phyloP scores from a whole-genome alignment of 495 filamentous ascomycete species.

The Penicillium desertorum region DNA sequence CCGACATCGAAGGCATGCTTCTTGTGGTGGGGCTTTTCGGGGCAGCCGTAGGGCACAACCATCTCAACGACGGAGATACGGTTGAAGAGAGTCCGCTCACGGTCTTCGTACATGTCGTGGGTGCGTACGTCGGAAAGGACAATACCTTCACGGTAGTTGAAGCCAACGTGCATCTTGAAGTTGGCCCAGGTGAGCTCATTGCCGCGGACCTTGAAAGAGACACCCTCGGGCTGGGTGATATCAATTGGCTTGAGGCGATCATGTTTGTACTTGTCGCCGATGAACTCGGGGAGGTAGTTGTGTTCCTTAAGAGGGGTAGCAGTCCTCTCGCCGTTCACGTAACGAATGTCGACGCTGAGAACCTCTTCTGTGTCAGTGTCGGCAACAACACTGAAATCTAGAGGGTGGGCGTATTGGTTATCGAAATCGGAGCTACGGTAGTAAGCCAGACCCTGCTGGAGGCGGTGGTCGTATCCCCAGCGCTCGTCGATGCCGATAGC shows the following conservation, averaged over 20 bases:
- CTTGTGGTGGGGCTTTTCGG: slow-evolving; percentile 68
- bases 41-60: slow-evolving; percentile 76
- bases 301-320: slow-evolving; percentile 54
- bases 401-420: slow-evolving; percentile 43
- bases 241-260: slow-evolving; percentile 43
- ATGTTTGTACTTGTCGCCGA: slow-evolving; percentile 35
- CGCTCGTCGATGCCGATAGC: slow-evolving; percentile 42
- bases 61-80: slow-evolving; percentile 71
- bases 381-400: slow-evolving; percentile 38
- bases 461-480: slow-evolving; percentile 40
- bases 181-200: slow-evolving; percentile 42
- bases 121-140: slow-evolving; percentile 91
- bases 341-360: slow-evolving; percentile 85
- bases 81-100: slow-evolving; percentile 70
- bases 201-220: slow-evolving; percentile 42
- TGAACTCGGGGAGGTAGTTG: slow-evolving; percentile 50
- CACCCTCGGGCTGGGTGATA: slow-evolving; percentile 41
- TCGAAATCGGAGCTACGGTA: slow-evolving; percentile 50
- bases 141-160: slow-evolving; percentile 91
- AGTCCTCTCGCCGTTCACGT: slow-evolving; percentile 68
- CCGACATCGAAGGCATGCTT: slow-evolving; percentile 81
- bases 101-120: slow-evolving; percentile 84
- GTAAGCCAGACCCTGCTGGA: slow-evolving; percentile 43
- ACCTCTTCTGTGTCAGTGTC: slow-evolving; percentile 88
- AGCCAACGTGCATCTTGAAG: slow-evolving; percentile 58